Conservation (phyloP, 768 basidiomycete genomes). For the Rhodocollybia butyracea region DNA sequence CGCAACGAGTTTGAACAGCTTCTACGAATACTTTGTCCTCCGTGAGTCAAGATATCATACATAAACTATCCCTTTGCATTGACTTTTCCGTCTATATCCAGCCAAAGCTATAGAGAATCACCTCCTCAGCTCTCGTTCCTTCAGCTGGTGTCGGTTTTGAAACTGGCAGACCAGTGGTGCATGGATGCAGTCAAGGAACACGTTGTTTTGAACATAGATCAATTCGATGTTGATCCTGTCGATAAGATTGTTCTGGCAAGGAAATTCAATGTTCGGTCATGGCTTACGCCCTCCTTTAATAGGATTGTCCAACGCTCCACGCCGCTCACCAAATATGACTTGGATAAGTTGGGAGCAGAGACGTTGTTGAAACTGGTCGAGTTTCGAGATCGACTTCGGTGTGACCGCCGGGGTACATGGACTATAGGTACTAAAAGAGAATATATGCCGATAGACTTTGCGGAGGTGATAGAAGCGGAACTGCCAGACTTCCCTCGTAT, state of each 20-base stretch:
- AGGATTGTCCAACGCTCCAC: neutral
- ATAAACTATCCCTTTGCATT: too few relatives aligned
- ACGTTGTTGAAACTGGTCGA: neutral
- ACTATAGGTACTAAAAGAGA: too few relatives aligned
- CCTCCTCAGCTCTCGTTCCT: neutral
- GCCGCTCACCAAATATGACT: neutral
- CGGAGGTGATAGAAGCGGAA: too few relatives aligned
- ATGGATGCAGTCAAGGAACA: neutral
- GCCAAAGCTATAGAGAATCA: too few relatives aligned
- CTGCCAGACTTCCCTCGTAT: too few relatives aligned
- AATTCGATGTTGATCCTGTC: neutral
- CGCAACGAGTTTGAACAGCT: conserved; percentile 16
- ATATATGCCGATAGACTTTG: too few relatives aligned
- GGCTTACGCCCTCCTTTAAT: neutral
- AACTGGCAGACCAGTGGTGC: neutral
- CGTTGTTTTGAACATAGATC: neutral
- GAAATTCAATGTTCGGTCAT: neutral
- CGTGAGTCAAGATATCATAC: neutral
- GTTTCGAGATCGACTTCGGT: neutral
- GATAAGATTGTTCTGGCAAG: neutral
- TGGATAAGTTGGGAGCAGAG: neutral
- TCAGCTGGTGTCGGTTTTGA: neutral
- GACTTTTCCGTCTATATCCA: too few relatives aligned
- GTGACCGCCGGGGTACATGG: too few relatives aligned
- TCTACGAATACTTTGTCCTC: conserved; percentile 1